Evolutionary conservation across 2,329 filamentous ascomycete genomes (phyloP).

Genomic region (Coniochaeta sp.): DNA sequence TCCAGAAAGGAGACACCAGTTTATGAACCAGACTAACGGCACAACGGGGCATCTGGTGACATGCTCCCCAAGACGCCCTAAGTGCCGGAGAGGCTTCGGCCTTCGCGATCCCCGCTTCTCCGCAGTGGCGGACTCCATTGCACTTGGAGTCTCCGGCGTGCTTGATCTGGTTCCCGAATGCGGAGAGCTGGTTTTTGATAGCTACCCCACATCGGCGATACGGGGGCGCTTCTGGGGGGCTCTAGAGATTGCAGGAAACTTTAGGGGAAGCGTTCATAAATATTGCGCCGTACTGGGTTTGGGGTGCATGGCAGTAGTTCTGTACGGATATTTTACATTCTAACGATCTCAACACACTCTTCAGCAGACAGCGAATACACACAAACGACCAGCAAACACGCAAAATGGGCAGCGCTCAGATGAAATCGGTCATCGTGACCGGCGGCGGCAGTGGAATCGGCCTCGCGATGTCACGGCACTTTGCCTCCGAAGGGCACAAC

Average conservation of each 20-base stretch:
- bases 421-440: slow-evolving; percentile 14
- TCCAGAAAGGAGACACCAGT: not conserved
- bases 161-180: not conserved
- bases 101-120: not conserved
- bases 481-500: slow-evolving; percentile 10
- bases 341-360: not conserved
- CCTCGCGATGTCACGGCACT: slow-evolving; percentile 12
- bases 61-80: not conserved
- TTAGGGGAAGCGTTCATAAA: too few species aligned
- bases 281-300: too few species aligned
- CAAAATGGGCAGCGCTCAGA: not conserved
- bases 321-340: too few species aligned
- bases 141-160: not conserved
- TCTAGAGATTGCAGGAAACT: too few species aligned
- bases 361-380: not conserved
- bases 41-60: not conserved
- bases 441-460: slow-evolving; percentile 16
- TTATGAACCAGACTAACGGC: not conserved
- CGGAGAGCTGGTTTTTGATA: too few species aligned
- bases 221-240: too few species aligned
- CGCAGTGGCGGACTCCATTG: not conserved
- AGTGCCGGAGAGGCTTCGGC: not conserved
- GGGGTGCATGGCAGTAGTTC: too few species aligned
- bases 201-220: not conserved
- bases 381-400: not conserved